Conservation (phyloP, 1,284 basidiomycete species). For the Neotropicomus parvogracilis region DNA sequence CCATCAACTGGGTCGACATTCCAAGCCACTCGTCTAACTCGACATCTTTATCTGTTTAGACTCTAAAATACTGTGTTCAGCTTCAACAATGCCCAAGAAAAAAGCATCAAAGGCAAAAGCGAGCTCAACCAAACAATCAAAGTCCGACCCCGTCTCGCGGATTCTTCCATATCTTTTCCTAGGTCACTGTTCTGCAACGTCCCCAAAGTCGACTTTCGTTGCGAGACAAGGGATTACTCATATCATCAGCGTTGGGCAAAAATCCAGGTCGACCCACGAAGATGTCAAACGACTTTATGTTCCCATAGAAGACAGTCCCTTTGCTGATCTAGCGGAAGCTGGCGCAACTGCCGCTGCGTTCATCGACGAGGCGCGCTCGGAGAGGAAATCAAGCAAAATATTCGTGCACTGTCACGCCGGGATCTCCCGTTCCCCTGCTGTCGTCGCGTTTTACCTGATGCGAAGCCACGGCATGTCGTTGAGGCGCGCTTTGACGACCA, state of each 20-base stretch:
- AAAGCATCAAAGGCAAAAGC: not conserved
- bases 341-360: constrained; percentile 1
- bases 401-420: constrained; percentile 13
- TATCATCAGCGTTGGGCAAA: constrained; percentile 16
- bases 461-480: constrained; percentile 6
- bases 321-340: constrained; percentile 6
- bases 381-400: constrained; percentile 1
- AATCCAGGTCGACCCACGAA: not conserved
- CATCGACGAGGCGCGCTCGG: constrained; percentile 3
- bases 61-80: no score
- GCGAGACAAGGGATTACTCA: constrained; percentile 13
- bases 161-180: constrained; percentile 17
- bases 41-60: no score
- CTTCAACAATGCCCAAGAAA: not conserved
- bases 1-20: no score
- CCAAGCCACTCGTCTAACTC: no score
- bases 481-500: constrained; percentile 3
- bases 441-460: constrained; percentile 12
- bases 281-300: constrained; percentile 11
- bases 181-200: constrained; percentile 10
- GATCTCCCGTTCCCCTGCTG: constrained; percentile 13
- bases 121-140: not conserved
- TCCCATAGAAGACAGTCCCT: constrained; percentile 13
- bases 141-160: constrained; percentile 1
- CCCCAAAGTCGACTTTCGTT: constrained; percentile 6